Evolutionary conservation across 2,329 filamentous ascomycete genomes (phyloP).

Genomic region (Cordyceps militaris): DNA sequence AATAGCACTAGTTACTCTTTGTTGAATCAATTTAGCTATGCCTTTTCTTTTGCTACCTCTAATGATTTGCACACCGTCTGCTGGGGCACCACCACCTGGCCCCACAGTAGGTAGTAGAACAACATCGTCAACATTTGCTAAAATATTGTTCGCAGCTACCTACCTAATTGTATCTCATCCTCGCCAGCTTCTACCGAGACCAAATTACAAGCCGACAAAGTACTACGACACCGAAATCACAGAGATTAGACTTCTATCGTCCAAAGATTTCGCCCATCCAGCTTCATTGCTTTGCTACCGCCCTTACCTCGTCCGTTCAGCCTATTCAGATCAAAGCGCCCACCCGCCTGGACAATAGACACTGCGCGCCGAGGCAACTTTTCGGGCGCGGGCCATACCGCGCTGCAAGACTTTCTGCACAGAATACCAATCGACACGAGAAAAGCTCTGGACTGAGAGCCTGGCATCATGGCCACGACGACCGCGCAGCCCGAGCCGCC

Average conservation of each 20-base stretch:
- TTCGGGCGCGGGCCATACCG: neutral
- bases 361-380: neutral
- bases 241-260: neutral
- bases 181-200: neutral
- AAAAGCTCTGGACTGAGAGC: neutral
- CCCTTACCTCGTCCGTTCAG: neutral
- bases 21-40: no score
- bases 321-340: neutral
- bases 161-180: neutral
- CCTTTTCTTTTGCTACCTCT: no score
- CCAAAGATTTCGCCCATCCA: neutral
- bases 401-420: neutral
- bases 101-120: no score
- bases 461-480: constrained; percentile 1
- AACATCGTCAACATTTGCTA: neutral
- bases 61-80: no score
- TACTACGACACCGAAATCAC: neutral
- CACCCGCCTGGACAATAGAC: neutral
- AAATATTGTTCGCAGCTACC: neutral
- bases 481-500: constrained; percentile 2
- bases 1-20: no score
- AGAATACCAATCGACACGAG: neutral
- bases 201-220: neutral
- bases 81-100: no score
- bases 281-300: neutral